phyloP scores from a whole-genome alignment of 2,329 filamentous ascomycete species.

The Dothidotthia symphoricarpi region DNA sequence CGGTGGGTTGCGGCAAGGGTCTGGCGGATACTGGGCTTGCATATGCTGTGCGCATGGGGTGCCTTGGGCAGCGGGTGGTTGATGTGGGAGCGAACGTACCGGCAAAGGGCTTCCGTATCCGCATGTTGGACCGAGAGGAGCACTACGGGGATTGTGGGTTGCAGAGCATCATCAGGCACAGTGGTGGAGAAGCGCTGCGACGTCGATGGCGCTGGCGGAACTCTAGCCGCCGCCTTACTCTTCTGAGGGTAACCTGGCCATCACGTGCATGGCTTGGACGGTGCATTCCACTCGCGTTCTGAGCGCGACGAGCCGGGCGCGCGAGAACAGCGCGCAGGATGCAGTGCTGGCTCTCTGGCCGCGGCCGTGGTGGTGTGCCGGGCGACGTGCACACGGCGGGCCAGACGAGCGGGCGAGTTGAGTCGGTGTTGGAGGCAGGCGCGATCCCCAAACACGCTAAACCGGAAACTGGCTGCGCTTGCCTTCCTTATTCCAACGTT shows the following conservation, averaged over 20 bases:
- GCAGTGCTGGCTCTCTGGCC: background rate
- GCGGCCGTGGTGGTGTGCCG: background rate
- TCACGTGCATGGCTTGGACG: too few species aligned
- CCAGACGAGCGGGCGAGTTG: background rate
- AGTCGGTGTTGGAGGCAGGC: background rate
- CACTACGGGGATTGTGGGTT: background rate
- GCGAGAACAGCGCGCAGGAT: too few species aligned
- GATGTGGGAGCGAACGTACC: conserved; percentile 55
- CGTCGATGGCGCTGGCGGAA: background rate
- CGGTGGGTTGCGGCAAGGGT: background rate
- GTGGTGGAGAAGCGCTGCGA: background rate
- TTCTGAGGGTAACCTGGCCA: background rate
- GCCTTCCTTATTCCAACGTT: conserved; percentile 14
- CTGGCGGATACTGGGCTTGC: too few species aligned
- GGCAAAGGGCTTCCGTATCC: conserved; percentile 84
- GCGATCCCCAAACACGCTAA: conserved; percentile 2
- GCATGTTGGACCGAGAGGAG: conserved; percentile 55
- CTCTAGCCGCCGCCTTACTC: too few species aligned
- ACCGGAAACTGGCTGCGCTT: background rate
- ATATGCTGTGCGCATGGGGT: background rate
- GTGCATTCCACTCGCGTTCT: too few species aligned
- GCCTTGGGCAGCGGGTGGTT: conserved; percentile 13
- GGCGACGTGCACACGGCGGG: background rate
- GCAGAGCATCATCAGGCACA: conserved; percentile 9
- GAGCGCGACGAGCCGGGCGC: too few species aligned